Evolutionary conservation across 805 yeast genomes (phyloP).

Genomic region (Yamadazyma laniorum): DNA sequence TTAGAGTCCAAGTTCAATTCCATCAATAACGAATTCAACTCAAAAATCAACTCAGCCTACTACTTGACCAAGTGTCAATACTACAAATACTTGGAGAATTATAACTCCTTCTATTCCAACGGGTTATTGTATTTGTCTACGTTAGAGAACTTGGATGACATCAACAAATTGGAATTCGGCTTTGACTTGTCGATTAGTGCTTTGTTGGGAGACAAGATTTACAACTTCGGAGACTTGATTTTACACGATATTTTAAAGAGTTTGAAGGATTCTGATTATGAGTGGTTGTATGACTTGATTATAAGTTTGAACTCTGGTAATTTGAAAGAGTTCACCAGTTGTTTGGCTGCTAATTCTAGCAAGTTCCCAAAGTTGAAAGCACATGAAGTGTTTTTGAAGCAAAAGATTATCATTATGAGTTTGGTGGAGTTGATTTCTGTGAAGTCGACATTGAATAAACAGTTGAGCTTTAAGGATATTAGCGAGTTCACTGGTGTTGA

Average conservation of each 20-base stretch:
- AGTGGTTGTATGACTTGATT: constrained; percentile 73
- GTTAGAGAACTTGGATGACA: constrained; percentile 38
- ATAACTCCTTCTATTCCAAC: constrained; percentile 76
- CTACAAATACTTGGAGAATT: constrained; percentile 72
- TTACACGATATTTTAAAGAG: constrained; percentile 77
- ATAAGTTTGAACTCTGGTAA: constrained; percentile 76
- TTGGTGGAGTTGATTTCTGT: constrained; percentile 81
- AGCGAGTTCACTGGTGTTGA: constrained; percentile 63
- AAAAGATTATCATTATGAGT: constrained; percentile 90
- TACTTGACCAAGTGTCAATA: constrained; percentile 78
- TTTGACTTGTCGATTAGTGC: constrained; percentile 85
- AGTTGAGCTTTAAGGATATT: constrained; percentile 70
- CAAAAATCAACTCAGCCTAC: constrained; percentile 77
- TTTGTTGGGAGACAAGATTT: constrained; percentile 83
- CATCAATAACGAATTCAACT: constrained; percentile 29
- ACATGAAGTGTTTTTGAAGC: constrained; percentile 68
- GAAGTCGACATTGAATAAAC: constrained; percentile 71
- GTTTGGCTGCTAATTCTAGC: constrained; percentile 36
- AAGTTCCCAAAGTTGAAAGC: constrained; percentile 55
- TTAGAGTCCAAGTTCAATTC: constrained; percentile 43
- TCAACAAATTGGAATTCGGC: constrained; percentile 45
- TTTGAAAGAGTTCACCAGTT: constrained; percentile 58
- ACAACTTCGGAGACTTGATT: constrained; percentile 92
- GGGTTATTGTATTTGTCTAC: constrained; percentile 71
- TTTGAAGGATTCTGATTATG: constrained; percentile 43